phyloP scores from a whole-genome alignment of 352 stramenopile species.

The Thalassiosira hispida region DNA sequence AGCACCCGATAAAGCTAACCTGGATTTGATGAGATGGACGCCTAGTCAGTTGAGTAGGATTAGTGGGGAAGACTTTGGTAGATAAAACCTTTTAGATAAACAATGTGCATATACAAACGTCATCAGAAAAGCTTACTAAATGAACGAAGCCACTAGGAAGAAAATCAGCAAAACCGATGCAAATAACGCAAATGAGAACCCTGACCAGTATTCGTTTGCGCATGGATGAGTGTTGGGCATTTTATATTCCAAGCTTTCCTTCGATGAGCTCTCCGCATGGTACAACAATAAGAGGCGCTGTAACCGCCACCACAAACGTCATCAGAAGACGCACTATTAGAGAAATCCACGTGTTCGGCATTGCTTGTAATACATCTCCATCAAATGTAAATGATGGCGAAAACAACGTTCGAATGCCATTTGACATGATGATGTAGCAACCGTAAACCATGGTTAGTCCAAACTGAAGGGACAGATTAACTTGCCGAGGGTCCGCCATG shows the following conservation, averaged over 20 bases:
- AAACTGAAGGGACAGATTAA: constrained; percentile 37
- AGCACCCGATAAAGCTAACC: constrained; percentile 72
- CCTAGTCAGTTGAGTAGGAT: too few species aligned
- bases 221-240: not conserved
- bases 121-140: constrained; percentile 60
- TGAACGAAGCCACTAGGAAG: constrained; percentile 69
- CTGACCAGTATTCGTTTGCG: constrained; percentile 27
- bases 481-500: constrained; percentile 64
- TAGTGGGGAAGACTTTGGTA: too few species aligned
- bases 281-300: constrained; percentile 71
- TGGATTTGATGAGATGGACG: too few species aligned
- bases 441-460: constrained; percentile 60
- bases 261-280: constrained; percentile 77
- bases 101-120: too few species aligned
- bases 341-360: constrained; percentile 59
- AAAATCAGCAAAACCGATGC: constrained; percentile 49
- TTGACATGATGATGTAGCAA: constrained; percentile 65
- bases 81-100: too few species aligned
- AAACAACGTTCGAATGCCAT: constrained; percentile 65
- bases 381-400: constrained; percentile 57
- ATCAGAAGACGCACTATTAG: constrained; percentile 65
- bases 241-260: constrained; percentile 54
- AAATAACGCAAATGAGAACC: constrained; percentile 30
- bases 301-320: constrained; percentile 68
- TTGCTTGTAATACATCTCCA: constrained; percentile 70